Evolutionary conservation across 192 early-diverging fungal species (phyloP).

Genomic region (Linnemannia exigua): DNA sequence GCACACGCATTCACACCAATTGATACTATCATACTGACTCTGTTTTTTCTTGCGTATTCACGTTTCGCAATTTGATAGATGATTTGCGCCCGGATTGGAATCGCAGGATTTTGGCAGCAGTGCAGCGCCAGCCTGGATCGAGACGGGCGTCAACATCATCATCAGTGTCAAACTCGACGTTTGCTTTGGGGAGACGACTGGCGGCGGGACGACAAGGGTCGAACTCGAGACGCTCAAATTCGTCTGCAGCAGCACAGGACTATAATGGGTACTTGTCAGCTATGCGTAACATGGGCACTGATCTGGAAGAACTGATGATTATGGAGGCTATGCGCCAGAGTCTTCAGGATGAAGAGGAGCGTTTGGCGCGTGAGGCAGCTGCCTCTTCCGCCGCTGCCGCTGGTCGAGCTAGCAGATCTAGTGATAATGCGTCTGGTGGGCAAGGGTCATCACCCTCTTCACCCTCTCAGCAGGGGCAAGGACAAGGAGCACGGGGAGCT

Average conservation of each 20-base stretch:
- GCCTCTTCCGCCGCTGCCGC: conserved; percentile 14
- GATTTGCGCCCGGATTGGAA: conserved; percentile 81
- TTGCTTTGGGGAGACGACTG: conserved; percentile 43
- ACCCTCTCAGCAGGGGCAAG: background rate
- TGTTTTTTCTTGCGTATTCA: background rate
- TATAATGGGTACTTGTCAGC: conserved; percentile 72
- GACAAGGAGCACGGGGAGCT: background rate
- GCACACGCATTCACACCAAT: background rate
- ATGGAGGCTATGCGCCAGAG: conserved; percentile 91
- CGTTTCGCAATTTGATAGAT: conserved; percentile 60
- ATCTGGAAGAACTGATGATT: conserved; percentile 93
- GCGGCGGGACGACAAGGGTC: conserved; percentile 37
- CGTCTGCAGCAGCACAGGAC: conserved; percentile 62
- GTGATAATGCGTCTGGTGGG: background rate
- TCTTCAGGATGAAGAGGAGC: conserved; percentile 73
- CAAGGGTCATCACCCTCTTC: background rate
- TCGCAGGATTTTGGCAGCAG: conserved; percentile 50
- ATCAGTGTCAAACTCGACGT: conserved; percentile 40
- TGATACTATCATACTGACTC: background rate
- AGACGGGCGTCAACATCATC: conserved; percentile 55
- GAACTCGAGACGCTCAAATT: conserved; percentile 45
- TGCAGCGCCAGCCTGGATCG: conserved; percentile 61
- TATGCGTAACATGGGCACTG: conserved; percentile 83
- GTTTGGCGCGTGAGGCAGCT: conserved; percentile 56
- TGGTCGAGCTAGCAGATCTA: background rate